Evolutionary conservation across 1,139 yeast genomes (phyloP).

Genomic region (Scheffersomyces insectosa): DNA sequence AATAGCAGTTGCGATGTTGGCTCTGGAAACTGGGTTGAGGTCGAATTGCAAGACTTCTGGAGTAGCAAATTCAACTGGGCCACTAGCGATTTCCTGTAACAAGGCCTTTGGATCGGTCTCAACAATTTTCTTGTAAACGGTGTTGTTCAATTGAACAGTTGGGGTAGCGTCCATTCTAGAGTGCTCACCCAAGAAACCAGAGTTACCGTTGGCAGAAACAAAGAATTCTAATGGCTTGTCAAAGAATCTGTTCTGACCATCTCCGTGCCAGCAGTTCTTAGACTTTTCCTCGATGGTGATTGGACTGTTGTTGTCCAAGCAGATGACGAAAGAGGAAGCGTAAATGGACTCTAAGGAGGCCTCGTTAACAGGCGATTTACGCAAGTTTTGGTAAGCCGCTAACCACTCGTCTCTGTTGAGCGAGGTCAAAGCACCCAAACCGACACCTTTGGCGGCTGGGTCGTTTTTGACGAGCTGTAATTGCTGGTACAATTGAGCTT

Average conservation of each 20-base stretch:
- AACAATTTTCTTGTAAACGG: conserved; percentile 57
- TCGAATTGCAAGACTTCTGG: conserved; percentile 42
- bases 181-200: conserved; percentile 96
- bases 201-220: conserved; percentile 77
- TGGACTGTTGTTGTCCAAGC: conserved; percentile 76
- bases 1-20: conserved; percentile 58
- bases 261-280: conserved; percentile 90
- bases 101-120: conserved; percentile 43
- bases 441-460: conserved; percentile 41
- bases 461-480: conserved; percentile 56
- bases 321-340: conserved; percentile 76
- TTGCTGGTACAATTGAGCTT: conserved; percentile 66
- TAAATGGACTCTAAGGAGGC: conserved; percentile 67
- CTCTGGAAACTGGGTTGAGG: conserved; percentile 51
- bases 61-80: conserved; percentile 13
- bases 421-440: conserved; percentile 79
- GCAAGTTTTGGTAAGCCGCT: conserved; percentile 58
- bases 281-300: conserved; percentile 84
- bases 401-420: conserved; percentile 87
- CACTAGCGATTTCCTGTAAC: conserved; percentile 23
- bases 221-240: conserved; percentile 92
- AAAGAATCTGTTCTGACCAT: conserved; percentile 85
- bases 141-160: conserved; percentile 84
- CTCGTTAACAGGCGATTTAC: conserved; percentile 56
- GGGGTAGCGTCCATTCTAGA: conserved; percentile 99